Base-by-base conservation (phyloP, 139 green algal genomes). In the Tetraselmis chui region DNA sequence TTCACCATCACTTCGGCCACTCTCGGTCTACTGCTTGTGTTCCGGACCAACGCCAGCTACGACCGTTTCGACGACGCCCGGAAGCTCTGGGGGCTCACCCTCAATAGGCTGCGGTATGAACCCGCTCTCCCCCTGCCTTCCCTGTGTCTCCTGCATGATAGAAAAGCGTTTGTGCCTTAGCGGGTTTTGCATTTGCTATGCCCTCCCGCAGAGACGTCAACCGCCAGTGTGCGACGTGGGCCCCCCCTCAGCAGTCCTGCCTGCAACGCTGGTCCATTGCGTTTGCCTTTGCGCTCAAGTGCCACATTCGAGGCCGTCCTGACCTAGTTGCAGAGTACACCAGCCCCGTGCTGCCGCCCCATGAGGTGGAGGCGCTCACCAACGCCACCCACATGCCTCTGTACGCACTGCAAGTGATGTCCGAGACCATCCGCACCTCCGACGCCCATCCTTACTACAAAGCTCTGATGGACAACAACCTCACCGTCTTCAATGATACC, bases 401-500 rank as follows among this genome's bases (percentile, higher is more conserved):
- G 24, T 88, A 83, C 79, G 86, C 78, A 0, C 59, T 89, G 27
- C 28, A 59, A 28, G 86, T 86, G 2, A 82, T 89, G 0, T 78
- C 78, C 0, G 45, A 84, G 30, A 30, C 83, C 2, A 29, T 78
- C 30, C 67, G 67, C 27, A 59, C 67, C 59, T 18, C 83, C 1
- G 79, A 84, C 31, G 86, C 30, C 2, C 32, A 75, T 0, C 29
- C 28, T 29, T 23, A 29, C 59, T 24, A 75, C 26, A 79, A 58
- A 1, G 31, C 80, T 2, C 75, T 67, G 23, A 23, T 82, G 77
- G 84, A 84, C 23, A 30, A 81, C 11, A 58, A 32, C 26, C 79
- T 95, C 32, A 92, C 89, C 77, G 89, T 88, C 85, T 94, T 94
- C 67, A 86, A 93, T 76, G 93, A 95, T 80, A 81, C 87, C 24